Evolutionary conservation across 2,329 filamentous ascomycete species (phyloP).

Genomic region (Claviceps sp.): DNA sequence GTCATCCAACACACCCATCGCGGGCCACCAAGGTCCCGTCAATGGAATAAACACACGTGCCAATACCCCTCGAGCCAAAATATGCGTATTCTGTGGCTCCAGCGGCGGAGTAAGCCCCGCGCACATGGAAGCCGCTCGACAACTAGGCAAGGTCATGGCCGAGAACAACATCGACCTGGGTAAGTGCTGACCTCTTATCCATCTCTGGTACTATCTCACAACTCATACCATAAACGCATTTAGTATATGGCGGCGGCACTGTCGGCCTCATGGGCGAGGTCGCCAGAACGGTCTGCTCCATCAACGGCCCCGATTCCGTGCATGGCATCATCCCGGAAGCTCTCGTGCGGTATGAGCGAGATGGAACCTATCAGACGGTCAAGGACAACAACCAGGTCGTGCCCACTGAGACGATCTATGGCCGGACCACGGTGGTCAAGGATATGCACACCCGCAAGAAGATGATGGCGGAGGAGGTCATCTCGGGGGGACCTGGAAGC

Average conservation of each 20-base stretch:
- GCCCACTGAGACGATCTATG: constrained; percentile 55
- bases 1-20: constrained; percentile 6
- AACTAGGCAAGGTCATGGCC: constrained; percentile 62
- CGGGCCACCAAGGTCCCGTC: constrained; percentile 13
- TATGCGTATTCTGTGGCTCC: constrained; percentile 93
- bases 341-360: constrained; percentile 65
- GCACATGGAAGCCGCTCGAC: constrained; percentile 66
- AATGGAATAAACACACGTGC: constrained; percentile 11
- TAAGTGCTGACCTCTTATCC: constrained; percentile 16
- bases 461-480: constrained; percentile 81
- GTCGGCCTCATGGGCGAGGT: constrained; percentile 92
- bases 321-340: constrained; percentile 90
- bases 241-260: constrained; percentile 90
- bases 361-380: constrained; percentile 37
- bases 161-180: constrained; percentile 64
- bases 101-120: constrained; percentile 57
- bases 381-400: constrained; percentile 39
- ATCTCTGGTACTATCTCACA: not conserved
- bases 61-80: constrained; percentile 38
- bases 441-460: constrained; percentile 97
- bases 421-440: constrained; percentile 72
- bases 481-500: constrained; percentile 65
- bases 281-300: constrained; percentile 69
- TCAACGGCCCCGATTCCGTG: constrained; percentile 68
- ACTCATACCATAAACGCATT: not conserved